Conservation (phyloP, 176 grass and related monocot genomes). For the Elaeis guineensis region DNA sequence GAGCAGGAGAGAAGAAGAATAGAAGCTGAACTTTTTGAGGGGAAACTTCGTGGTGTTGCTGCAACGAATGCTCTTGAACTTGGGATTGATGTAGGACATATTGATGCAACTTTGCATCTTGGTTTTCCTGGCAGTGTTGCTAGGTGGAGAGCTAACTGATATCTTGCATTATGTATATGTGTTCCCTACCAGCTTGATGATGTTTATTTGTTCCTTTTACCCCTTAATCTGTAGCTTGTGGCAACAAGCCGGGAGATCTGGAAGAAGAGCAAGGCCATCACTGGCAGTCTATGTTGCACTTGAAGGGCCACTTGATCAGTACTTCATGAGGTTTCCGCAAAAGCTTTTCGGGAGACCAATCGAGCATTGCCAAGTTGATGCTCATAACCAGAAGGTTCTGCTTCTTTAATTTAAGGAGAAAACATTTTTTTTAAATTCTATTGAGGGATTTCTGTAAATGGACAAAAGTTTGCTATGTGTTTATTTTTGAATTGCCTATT, state of each 20-base stretch:
- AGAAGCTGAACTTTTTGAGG: conserved; percentile 72
- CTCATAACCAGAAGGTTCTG: conserved; percentile 60
- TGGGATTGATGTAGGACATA: conserved; percentile 86
- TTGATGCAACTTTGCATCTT: conserved; percentile 97
- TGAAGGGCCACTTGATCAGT: conserved; percentile 87
- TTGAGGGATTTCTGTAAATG: too few relatives aligned
- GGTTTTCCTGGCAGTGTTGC: conserved; percentile 95
- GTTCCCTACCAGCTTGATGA: too few relatives aligned
- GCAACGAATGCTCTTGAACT: conserved; percentile 97
- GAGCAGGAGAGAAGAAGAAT: conserved; percentile 93
- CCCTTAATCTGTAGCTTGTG: conserved; percentile 57
- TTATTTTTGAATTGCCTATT: background rate
- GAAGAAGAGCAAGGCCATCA: conserved; percentile 77
- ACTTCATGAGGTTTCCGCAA: conserved; percentile 90
- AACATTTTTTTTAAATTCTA: too few relatives aligned
- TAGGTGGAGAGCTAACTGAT: conserved; percentile 32
- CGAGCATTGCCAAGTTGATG: conserved; percentile 91
- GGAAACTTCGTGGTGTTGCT: conserved; percentile 68
- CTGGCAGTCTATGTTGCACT: conserved; percentile 92
- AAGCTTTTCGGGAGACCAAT: conserved; percentile 79
- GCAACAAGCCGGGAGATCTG: conserved; percentile 95
- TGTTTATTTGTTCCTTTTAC: too few relatives aligned
- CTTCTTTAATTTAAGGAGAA: too few relatives aligned
- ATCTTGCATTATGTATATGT: too few relatives aligned
- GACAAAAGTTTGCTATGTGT: too few relatives aligned